phyloP scores from a whole-genome alignment of 225 moss, liverwort and hornwort genomes.

The Polytrichum commune region DNA sequence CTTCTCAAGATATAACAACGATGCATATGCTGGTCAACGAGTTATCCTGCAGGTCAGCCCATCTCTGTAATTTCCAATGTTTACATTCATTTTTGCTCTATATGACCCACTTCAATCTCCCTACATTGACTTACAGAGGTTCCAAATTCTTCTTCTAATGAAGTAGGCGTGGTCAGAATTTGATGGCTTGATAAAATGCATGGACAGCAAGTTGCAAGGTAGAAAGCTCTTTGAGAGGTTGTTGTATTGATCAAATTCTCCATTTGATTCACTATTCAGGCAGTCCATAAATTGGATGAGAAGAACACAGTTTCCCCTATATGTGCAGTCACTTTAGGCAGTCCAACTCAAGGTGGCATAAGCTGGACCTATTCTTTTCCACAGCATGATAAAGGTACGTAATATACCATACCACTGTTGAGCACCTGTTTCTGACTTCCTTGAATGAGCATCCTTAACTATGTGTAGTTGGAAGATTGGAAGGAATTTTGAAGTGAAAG shows the following conservation, averaged over 20 bases:
- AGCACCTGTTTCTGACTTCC: too few species aligned
- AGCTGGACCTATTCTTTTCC: conserved; percentile 58
- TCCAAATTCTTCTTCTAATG: too few species aligned
- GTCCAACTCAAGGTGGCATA: conserved; percentile 45
- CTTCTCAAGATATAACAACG: conserved; percentile 52
- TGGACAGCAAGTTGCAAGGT: too few species aligned
- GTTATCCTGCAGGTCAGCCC: conserved; percentile 47
- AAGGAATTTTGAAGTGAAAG: too few species aligned
- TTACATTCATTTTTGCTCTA: too few species aligned
- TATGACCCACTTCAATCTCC: too few species aligned
- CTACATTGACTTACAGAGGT: neutral
- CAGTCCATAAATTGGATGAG: conserved; percentile 38
- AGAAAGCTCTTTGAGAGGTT: neutral
- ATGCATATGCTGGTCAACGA: conserved; percentile 52
- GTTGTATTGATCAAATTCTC: neutral
- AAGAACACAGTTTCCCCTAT: conserved; percentile 52
- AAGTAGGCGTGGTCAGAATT: too few species aligned
- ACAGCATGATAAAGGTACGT: conserved; percentile 21
- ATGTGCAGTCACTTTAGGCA: conserved; percentile 38
- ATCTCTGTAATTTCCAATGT: neutral
- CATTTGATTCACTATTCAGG: conserved; percentile 20
- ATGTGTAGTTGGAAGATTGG: too few species aligned
- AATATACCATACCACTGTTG: too few species aligned
- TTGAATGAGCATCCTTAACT: too few species aligned
- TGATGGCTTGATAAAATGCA: too few species aligned